Percentiles rank a stretch among this genome's conserved stretches.
Evolutionary conservation across 2,329 filamentous ascomycete genomes (phyloP).

Genomic region (Metarhizium sp.): DNA sequence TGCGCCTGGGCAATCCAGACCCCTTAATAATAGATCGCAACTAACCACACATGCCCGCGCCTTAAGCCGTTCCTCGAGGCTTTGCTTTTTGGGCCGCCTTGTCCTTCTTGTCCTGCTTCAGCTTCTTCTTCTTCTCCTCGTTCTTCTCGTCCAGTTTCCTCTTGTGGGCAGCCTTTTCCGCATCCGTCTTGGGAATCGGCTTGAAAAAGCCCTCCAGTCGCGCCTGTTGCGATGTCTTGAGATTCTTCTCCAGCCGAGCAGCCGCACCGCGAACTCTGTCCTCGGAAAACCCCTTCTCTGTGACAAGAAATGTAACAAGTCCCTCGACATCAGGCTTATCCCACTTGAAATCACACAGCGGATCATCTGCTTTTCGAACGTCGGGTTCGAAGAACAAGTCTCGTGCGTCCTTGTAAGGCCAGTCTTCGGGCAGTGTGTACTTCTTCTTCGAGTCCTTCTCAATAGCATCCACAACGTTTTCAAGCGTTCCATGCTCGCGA

Average conservation of each 20-base stretch:
- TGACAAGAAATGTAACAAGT: constrained; percentile 79
- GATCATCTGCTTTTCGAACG: constrained; percentile 71
- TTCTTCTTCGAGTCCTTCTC: constrained; percentile 69
- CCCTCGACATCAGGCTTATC: constrained; percentile 86
- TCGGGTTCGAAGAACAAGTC: constrained; percentile 88
- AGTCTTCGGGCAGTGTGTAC: constrained; percentile 85
- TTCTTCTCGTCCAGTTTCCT: constrained; percentile 89
- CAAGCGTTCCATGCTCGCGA: constrained; percentile 79
- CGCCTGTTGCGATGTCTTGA: constrained; percentile 85
- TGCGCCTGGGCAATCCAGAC: neutral
- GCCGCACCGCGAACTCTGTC: constrained; percentile 79
- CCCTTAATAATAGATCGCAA: too few species aligned
- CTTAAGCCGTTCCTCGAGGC: constrained; percentile 54
- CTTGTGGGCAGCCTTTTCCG: constrained; percentile 77
- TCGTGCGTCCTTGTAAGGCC: constrained; percentile 88
- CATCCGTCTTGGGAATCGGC: constrained; percentile 76
- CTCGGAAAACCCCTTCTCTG: constrained; percentile 94
- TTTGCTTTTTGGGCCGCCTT: constrained; percentile 88
- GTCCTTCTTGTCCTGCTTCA: constrained; percentile 88
- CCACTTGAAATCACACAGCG: constrained; percentile 96
- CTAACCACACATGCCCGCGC: neutral
- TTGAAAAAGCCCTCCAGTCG: constrained; percentile 97
- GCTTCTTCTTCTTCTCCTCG: constrained; percentile 89
- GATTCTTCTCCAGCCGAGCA: constrained; percentile 73
- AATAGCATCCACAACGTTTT: constrained; percentile 76